Conservation (phyloP, 805 yeast species). For the Martiniozyma abietophila region DNA sequence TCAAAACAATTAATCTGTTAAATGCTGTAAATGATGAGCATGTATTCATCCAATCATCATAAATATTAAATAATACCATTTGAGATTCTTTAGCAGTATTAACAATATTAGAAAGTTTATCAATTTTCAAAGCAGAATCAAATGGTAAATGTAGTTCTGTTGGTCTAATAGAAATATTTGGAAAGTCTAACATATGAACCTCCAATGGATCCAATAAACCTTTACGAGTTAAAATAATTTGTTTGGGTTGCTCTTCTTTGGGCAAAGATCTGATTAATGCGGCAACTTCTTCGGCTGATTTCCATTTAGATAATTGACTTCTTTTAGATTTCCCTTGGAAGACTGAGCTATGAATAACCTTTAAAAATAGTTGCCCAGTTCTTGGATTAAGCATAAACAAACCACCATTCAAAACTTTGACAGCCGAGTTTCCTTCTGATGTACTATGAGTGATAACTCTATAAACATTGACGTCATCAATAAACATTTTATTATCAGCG, state of each 20-base stretch:
- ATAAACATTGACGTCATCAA: slow-evolving; percentile 92
- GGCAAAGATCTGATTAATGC: slow-evolving; percentile 85
- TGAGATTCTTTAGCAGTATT: slow-evolving; percentile 86
- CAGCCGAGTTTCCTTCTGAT: slow-evolving; percentile 84
- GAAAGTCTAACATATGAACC: slow-evolving; percentile 95
- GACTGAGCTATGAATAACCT: slow-evolving; percentile 85
- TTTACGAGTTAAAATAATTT: slow-evolving; percentile 79
- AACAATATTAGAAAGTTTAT: slow-evolving; percentile 69
- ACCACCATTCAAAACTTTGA: slow-evolving; percentile 90
- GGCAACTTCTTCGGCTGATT: slow-evolving; percentile 95
- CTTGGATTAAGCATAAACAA: slow-evolving; percentile 83
- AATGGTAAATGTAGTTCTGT: slow-evolving; percentile 88
- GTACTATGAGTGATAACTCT: slow-evolving; percentile 88
- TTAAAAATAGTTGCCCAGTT: slow-evolving; percentile 82
- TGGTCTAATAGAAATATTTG: slow-evolving; percentile 80
- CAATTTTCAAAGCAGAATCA: slow-evolving; percentile 74
- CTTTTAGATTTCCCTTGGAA: slow-evolving; percentile 97
- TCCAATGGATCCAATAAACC: slow-evolving; percentile 92
- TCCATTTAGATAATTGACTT: slow-evolving; percentile 94
- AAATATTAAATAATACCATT: slow-evolving; percentile 82
- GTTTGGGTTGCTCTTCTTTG: slow-evolving; percentile 89
- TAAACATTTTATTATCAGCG: slow-evolving; percentile 71
- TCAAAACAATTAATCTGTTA: slow-evolving; percentile 72
- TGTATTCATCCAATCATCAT: slow-evolving; percentile 86
- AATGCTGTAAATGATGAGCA: slow-evolving; percentile 90